Evolutionary conservation across 108 stramenopile species (phyloP), one percentile per base, ranked within the genome.

Genomic region (Skeletonema costatum): DNA sequence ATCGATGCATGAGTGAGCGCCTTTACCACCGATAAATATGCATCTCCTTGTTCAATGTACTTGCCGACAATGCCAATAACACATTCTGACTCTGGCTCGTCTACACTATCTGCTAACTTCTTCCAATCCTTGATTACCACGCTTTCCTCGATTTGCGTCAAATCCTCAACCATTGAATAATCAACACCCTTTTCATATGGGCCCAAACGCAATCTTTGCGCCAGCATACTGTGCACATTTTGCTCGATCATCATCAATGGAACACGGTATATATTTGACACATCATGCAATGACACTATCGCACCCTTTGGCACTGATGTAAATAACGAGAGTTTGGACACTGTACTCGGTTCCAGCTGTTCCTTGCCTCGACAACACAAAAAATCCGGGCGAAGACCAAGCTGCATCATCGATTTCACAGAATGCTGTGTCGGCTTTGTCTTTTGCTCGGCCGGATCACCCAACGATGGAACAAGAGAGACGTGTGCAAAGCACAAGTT

Each of bases 191-290:
- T 77, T 14, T 72, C 68, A 32, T 68, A 75, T 1, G 68, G 64
- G 2, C 56, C 66, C 59, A 84, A 51, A 41, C 81, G 62, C 48
- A 82, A 70, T 42, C 80, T 53, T 30, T 84, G 75, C 11, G 76
- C 42, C 58, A 87, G 21, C 78, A 83, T 85, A 0, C 73, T 66
- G 74, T 82, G 85, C 25, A 87, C 48, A 66, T 84, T 85, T 76
- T 94, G 94, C 73, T 93, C 83, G 17, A 83, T 87, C 76, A 96
- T 87, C 70, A 93, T 87, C 60, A 94, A 74, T 31, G 93, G 93
- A 10, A 96, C 95, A 58, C 92, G 93, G 68, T 96, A 96, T 51
- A 96, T 96, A 84, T 96, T 96, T 32, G 85, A 73, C 21, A 94
- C 93, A 60, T 96, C 95, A 78, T 94, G 83, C 21, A 93, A 86